Conservation (phyloP, 2,329 filamentous ascomycete genomes). For the Stagonosporopsis rhizophila region DNA sequence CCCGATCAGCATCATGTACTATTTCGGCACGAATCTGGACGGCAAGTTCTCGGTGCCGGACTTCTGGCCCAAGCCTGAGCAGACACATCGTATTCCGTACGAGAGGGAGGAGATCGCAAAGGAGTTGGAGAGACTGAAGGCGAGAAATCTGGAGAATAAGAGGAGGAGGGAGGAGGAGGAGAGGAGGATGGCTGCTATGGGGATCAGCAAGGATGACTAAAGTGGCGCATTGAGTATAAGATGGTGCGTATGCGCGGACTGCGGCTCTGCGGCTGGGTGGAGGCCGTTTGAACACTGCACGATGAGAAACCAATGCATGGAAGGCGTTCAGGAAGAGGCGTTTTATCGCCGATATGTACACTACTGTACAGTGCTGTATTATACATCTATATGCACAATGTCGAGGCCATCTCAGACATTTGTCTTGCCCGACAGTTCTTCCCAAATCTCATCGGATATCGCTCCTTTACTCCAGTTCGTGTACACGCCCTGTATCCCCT, state of each 20-base stretch:
- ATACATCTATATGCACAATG: conserved; percentile 32
- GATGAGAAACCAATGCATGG: conserved; percentile 15
- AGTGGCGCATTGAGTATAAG: neutral
- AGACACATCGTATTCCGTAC: conserved; percentile 77
- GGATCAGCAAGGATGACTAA: conserved; percentile 25
- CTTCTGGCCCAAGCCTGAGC: conserved; percentile 88
- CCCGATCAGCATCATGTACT: conserved; percentile 99
- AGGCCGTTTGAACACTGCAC: neutral
- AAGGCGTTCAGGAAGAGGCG: conserved; percentile 27
- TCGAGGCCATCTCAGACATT: conserved; percentile 34
- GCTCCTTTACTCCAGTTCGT: conserved; percentile 65
- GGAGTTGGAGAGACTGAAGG: conserved; percentile 77
- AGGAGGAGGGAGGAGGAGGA: conserved; percentile 55
- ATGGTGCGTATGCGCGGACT: neutral
- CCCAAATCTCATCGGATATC: conserved; percentile 49
- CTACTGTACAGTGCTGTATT: conserved; percentile 38
- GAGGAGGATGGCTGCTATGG: conserved; percentile 28
- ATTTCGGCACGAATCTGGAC: conserved; percentile 98
- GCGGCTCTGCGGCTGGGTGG: neutral
- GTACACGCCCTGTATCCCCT: conserved; percentile 82
- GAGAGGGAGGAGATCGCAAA: conserved; percentile 82
- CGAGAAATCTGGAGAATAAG: conserved; percentile 55
- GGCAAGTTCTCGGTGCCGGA: conserved; percentile 79
- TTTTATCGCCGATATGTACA: conserved; percentile 19
- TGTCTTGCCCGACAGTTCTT: conserved; percentile 48